These are phyloP conservation scores for Trametes versicolor DNA, from an alignment of 1,284 basidiomycete species.

Conservation along the genomic window DNA sequence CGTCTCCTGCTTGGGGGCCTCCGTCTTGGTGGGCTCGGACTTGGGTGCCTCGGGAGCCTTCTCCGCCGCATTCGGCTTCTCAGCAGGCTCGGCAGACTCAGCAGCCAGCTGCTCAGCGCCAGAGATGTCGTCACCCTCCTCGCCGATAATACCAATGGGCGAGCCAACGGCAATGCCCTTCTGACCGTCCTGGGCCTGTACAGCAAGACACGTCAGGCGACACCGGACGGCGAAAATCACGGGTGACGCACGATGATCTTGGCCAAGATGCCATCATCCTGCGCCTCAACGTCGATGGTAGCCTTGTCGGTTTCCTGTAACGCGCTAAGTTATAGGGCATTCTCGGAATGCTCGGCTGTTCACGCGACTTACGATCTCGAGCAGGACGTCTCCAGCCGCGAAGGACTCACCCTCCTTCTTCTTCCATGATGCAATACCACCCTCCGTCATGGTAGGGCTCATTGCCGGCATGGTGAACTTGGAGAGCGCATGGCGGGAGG, in stretches of 20 bases:
- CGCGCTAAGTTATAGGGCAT: conserved; percentile 22
- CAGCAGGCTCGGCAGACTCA: conserved; percentile 57
- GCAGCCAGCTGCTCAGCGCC: conserved; percentile 83
- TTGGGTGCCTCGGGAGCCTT: conserved; percentile 53
- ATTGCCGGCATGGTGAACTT: conserved; percentile 99
- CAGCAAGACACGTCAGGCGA: conserved; percentile 2
- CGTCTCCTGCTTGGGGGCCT: conserved; percentile 42
- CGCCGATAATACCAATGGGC: conserved; percentile 90
- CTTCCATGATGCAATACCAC: conserved; percentile 98
- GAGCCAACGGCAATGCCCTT: conserved; percentile 90
- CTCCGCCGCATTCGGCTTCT: conserved; percentile 47
- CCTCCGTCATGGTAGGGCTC: conserved; percentile 99
- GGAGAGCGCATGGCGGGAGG: conserved; percentile 80
- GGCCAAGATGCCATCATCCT: conserved; percentile 94
- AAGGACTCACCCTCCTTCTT: conserved; percentile 95
- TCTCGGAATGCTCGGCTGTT: neutral
- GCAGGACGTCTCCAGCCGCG: conserved; percentile 89
- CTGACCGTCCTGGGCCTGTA: conserved; percentile 81
- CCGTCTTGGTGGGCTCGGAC: conserved; percentile 46
- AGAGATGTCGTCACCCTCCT: conserved; percentile 94
- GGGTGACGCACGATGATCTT: conserved; percentile 80
- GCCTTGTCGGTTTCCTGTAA: conserved; percentile 98
- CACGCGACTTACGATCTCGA: conserved; percentile 82
- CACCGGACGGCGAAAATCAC: neutral
- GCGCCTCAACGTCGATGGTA: conserved; percentile 98